These are phyloP conservation scores for Penicillium cosmopolitanum DNA, from an alignment of 495 filamentous ascomycete genomes.

Conservation along the genomic window DNA sequence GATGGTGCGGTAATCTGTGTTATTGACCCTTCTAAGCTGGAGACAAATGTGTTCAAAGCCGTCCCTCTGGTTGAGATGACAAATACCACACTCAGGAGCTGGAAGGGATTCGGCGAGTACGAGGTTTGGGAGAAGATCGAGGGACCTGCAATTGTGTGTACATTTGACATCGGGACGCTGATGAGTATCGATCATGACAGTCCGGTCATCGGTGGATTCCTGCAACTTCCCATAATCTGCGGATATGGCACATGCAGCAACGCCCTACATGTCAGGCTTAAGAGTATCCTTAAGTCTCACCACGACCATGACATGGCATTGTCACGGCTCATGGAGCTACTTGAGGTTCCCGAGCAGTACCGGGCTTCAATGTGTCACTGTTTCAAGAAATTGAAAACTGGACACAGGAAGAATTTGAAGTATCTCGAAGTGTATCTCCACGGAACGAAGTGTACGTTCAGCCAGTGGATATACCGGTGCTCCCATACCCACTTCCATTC, in stretches of 20 bases:
- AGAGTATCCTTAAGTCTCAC: not conserved
- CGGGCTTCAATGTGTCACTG: not conserved
- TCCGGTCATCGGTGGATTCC: conserved; percentile 24
- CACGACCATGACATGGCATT: not conserved
- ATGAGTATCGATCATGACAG: conserved; percentile 17
- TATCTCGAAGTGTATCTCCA: not conserved
- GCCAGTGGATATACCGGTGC: not conserved
- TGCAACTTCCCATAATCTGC: conserved; percentile 28
- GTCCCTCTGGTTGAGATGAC: conserved; percentile 22
- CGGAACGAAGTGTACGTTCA: not conserved
- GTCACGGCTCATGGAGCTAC: not conserved
- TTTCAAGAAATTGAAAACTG: not conserved
- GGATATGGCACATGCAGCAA: not conserved
- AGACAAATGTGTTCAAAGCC: conserved; percentile 29
- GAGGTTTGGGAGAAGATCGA: conserved; percentile 36
- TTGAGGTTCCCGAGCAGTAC: conserved; percentile 2
- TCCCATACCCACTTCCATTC: not conserved
- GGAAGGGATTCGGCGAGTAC: conserved; percentile 39
- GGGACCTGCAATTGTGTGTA: conserved; percentile 29
- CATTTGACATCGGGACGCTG: conserved; percentile 28
- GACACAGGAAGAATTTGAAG: too few relatives aligned
- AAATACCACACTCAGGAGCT: conserved; percentile 19
- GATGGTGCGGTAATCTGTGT: conserved; percentile 33
- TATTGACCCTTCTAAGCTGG: conserved; percentile 35
- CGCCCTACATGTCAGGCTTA: not conserved